Evolutionary conservation across 2,329 filamentous ascomycete species (phyloP).

Genomic region (Aspergillus pseudoterreus): DNA sequence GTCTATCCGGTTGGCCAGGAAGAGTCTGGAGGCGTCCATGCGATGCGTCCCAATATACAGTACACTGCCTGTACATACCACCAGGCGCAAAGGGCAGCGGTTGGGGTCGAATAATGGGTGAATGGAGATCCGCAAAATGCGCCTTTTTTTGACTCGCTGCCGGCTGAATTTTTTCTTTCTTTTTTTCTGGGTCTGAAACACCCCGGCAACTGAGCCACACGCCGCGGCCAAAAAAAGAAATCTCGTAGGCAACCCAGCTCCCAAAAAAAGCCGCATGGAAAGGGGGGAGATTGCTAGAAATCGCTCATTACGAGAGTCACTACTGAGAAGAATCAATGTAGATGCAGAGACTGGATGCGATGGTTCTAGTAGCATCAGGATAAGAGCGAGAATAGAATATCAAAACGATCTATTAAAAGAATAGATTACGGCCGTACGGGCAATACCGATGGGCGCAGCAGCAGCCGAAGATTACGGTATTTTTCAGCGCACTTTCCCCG

Average conservation of each 20-base stretch:
- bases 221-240: neutral
- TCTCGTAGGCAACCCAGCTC: neutral
- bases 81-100: neutral
- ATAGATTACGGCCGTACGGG: neutral
- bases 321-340: neutral
- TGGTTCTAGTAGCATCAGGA: neutral
- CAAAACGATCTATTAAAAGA: neutral
- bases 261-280: neutral
- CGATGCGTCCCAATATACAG: neutral
- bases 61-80: neutral
- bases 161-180: neutral
- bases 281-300: neutral
- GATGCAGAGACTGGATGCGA: neutral
- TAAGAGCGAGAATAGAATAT: neutral
- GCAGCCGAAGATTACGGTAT: neutral
- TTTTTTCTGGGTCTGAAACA: neutral
- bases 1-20: neutral
- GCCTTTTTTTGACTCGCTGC: neutral
- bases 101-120: neutral
- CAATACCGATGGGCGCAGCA: neutral
- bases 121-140: neutral
- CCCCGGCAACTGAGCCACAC: slow-evolving; percentile 1
- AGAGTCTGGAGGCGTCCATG: neutral
- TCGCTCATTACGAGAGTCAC: neutral
- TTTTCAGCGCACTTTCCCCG: neutral